These are phyloP conservation scores for Phytophthora crassamura DNA, from an alignment of 352 stramenopile species.

Conservation along the genomic window DNA sequence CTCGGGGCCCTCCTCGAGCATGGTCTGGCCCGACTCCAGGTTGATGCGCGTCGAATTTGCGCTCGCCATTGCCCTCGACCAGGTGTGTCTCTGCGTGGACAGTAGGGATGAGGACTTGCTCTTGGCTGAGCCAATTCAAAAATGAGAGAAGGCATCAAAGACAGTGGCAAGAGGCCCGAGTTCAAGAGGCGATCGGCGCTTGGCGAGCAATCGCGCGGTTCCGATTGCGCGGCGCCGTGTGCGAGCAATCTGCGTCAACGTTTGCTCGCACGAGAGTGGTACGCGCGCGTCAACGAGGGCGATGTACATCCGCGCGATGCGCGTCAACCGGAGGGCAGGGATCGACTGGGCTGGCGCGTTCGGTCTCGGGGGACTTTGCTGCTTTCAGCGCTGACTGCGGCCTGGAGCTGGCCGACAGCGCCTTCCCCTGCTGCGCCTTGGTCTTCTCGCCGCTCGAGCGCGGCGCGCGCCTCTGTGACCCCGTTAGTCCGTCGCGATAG, in stretches of 20 bases:
- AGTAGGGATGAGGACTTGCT: slow-evolving; percentile 16
- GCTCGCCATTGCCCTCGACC: slow-evolving; percentile 6
- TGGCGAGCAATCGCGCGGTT: background rate
- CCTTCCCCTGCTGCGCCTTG: background rate
- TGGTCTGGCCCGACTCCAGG: slow-evolving; percentile 25
- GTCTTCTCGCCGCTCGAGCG: background rate
- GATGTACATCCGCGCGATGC: slow-evolving; percentile 1
- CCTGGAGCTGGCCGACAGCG: background rate
- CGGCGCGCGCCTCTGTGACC: slow-evolving; percentile 1
- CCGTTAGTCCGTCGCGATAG: slow-evolving; percentile 4
- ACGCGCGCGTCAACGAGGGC: slow-evolving; percentile 6
- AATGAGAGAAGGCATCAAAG: slow-evolving; percentile 15
- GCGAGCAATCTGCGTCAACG: slow-evolving; percentile 8
- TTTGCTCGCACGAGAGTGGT: slow-evolving; percentile 19
- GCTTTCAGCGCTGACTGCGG: background rate
- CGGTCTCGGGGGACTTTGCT: background rate
- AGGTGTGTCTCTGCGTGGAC: background rate
- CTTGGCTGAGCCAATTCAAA: slow-evolving; percentile 10
- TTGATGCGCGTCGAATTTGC: slow-evolving; percentile 8
- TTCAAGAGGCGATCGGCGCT: background rate
- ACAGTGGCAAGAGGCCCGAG: background rate
- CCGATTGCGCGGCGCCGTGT: background rate
- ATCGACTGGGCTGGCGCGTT: background rate
- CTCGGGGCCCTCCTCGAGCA: slow-evolving; percentile 32
- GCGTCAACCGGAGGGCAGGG: slow-evolving; percentile 3